Conservation (phyloP, 2,329 filamentous ascomycete genomes). For the Biscogniauxia mediterranea region DNA sequence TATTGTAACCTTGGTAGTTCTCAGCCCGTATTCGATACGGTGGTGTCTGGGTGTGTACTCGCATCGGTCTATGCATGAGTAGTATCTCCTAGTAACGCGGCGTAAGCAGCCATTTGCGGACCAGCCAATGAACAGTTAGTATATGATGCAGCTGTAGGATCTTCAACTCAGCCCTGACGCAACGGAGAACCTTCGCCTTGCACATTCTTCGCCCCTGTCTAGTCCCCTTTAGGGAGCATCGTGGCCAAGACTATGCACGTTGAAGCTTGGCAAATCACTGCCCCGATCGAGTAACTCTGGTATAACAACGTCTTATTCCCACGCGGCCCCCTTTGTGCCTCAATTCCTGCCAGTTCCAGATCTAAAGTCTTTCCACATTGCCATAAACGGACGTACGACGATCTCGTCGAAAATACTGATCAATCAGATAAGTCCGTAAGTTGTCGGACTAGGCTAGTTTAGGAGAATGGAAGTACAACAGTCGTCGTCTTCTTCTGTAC, state of each 20-base stretch:
- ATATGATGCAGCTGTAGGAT: not conserved
- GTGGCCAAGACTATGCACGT: not conserved
- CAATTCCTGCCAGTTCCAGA: not conserved
- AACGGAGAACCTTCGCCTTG: not conserved
- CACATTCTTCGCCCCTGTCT: not conserved
- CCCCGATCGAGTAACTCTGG: not conserved
- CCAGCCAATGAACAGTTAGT: not conserved
- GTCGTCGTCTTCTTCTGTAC: not conserved
- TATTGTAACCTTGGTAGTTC: not conserved
- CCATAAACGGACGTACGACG: not conserved
- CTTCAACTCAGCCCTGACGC: not conserved
- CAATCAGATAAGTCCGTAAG: not conserved
- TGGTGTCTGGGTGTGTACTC: not conserved
- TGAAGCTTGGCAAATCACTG: conserved; percentile 1
- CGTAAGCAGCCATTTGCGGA: not conserved
- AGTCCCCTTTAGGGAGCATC: not conserved
- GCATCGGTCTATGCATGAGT: not conserved
- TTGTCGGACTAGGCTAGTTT: not conserved
- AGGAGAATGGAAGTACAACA: not conserved
- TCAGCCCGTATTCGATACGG: not conserved
- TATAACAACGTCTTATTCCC: not conserved
- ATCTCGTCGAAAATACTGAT: not conserved
- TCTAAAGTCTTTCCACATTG: not conserved
- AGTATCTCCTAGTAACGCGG: not conserved
- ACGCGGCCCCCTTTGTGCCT: not conserved